Evolutionary conservation across 768 basidiomycete species (phyloP).

Genomic region (Clavaria fumosa): DNA sequence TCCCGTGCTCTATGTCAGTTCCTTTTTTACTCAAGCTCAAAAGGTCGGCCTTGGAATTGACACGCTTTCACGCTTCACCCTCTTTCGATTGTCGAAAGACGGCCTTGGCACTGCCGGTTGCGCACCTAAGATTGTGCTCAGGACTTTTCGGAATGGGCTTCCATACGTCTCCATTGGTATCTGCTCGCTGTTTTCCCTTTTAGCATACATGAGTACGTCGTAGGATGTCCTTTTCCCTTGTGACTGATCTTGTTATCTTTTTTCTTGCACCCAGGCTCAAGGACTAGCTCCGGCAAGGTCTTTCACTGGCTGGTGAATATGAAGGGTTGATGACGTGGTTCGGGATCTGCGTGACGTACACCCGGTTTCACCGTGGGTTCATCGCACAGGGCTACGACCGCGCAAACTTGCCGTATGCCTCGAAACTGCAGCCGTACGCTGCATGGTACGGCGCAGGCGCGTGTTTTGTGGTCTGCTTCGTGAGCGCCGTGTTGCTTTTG

Average conservation of each 20-base stretch:
- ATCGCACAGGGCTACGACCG: constrained; percentile 70
- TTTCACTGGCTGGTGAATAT: constrained; percentile 74
- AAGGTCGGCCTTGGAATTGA: too few species aligned
- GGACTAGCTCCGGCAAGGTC: constrained; percentile 59
- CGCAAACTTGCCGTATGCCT: constrained; percentile 49
- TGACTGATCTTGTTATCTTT: too few species aligned
- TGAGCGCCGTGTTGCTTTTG: constrained; percentile 21
- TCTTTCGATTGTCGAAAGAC: constrained; percentile 27
- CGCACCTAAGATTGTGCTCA: constrained; percentile 67
- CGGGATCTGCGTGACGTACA: constrained; percentile 58
- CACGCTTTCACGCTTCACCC: too few species aligned
- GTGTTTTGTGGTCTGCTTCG: constrained; percentile 42
- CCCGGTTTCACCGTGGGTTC: constrained; percentile 76
- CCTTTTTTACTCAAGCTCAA: not conserved
- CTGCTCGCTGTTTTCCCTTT: constrained; percentile 45
- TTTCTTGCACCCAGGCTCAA: too few species aligned
- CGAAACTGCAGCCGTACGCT: constrained; percentile 54
- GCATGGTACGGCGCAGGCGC: constrained; percentile 39
- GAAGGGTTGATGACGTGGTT: constrained; percentile 80
- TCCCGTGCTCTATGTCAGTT: constrained; percentile 71
- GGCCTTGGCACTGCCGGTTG: constrained; percentile 69
- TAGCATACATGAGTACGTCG: too few species aligned
- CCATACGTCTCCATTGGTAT: constrained; percentile 62
- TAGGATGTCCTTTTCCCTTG: too few species aligned
- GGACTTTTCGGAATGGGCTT: constrained; percentile 54